phyloP scores from a whole-genome alignment of 495 filamentous ascomycete species.

The Hypoxylon cercidicola region DNA sequence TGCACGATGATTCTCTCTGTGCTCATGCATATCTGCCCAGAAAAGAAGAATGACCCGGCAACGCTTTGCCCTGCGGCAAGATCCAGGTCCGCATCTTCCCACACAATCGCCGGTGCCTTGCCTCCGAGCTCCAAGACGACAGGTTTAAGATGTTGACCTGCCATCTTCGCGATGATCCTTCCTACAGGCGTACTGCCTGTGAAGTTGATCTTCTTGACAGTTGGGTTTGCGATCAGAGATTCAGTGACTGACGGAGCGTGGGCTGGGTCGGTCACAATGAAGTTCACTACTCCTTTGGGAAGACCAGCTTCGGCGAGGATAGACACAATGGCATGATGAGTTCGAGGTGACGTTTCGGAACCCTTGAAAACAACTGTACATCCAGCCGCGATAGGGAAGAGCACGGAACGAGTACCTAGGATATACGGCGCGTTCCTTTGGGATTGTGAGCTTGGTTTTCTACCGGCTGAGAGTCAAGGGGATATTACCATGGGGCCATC shows the following conservation, averaged over 20 bases:
- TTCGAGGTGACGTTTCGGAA: constrained; percentile 78
- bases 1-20: constrained; percentile 91
- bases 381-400: constrained; percentile 83
- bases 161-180: constrained; percentile 64
- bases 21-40: constrained; percentile 89
- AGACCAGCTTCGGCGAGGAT: constrained; percentile 79
- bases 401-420: constrained; percentile 72
- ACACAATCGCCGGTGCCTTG: constrained; percentile 72
- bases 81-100: constrained; percentile 72
- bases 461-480: background rate
- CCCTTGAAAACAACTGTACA: constrained; percentile 83
- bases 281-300: constrained; percentile 68
- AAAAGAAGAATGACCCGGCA: constrained; percentile 64
- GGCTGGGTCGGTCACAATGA: constrained; percentile 61
- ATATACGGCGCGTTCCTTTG: constrained; percentile 81
- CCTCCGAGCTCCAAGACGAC: constrained; percentile 75
- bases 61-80: constrained; percentile 64
- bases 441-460: constrained; percentile 43
- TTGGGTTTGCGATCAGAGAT: constrained; percentile 64
- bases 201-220: constrained; percentile 73
- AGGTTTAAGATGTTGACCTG: constrained; percentile 73
- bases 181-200: constrained; percentile 71
- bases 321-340: constrained; percentile 76
- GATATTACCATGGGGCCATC: constrained; percentile 81
- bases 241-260: constrained; percentile 66